Base-by-base conservation (phyloP, 2,329 filamentous ascomycete species). In the Ceratocystis huliohia region DNA sequence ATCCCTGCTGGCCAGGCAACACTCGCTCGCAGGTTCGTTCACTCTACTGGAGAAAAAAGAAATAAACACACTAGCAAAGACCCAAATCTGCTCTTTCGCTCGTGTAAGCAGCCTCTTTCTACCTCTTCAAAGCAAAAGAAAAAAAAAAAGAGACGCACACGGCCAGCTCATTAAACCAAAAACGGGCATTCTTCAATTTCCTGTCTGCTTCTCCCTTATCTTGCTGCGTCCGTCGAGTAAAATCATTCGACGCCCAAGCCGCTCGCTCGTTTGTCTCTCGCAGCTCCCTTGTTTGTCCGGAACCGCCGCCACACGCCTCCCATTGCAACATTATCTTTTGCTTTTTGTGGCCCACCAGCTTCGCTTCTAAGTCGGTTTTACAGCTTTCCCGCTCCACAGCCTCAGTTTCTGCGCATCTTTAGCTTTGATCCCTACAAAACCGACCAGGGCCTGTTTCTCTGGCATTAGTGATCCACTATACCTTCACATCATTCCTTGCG, bases 391-490 rank as follows among this genome's bases (percentile, higher is more conserved):
- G 22, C 61, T 41, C 5, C 13, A 30, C 20, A 48, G 61, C 22
- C 41, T 63, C 61, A 25, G 41, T 30, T 63, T 28, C 22, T 48
- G 22, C 28, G 5, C 56, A 59, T 59, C 56, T 33, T 59, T 46
- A 22, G 28, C 61, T 46, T 15, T 28, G 33, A 63, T 63, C 61
- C 61, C 61, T 63, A 63, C 20, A 53, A 15, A 41, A 53, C 41
- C 41, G 44, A 28, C 61, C 22, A 66, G 64, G 64, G 44, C 57
- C 59, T 66, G 64, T 61, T 61, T 61, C 44, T 65, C 56, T 66
- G 53, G 56, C 44, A 66, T 66, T 61, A 61, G 41, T 65, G 64
- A 61, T 45, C 64, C 64, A 66, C 64, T 66, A 48, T 61, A 48
- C 30, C 37, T 15, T 61, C 25, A 65, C 63, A 65, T 62, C 64